Evolutionary conservation across 1,284 basidiomycete species (phyloP).

Genomic region (Rhodotorula sp.): DNA sequence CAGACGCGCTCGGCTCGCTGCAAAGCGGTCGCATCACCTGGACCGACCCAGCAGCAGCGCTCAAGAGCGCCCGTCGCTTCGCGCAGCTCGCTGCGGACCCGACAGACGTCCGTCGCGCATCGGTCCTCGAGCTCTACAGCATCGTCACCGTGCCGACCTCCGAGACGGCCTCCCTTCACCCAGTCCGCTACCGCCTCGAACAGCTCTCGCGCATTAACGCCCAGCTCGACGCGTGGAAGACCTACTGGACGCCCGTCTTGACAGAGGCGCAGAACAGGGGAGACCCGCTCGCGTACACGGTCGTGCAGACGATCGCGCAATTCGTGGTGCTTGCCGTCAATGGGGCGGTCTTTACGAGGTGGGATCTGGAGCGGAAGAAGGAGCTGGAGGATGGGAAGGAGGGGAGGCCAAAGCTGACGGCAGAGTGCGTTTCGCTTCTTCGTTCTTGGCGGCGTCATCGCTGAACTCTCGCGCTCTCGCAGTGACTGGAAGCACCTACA

Average conservation of each 20-base stretch:
- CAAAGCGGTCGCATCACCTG: conserved; percentile 26
- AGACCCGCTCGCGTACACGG: conserved; percentile 36
- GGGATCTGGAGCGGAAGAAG: conserved; percentile 29
- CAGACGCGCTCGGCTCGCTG: conserved; percentile 31
- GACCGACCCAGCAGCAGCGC: conserved; percentile 28
- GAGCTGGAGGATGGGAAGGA: conserved; percentile 30
- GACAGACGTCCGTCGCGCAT: conserved; percentile 31
- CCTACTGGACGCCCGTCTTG: conserved; percentile 33
- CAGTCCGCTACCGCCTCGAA: conserved; percentile 33
- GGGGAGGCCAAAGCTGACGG: conserved; percentile 26
- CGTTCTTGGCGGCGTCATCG: background rate
- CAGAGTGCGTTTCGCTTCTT: conserved; percentile 17
- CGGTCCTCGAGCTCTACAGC: conserved; percentile 32
- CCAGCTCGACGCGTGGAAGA: conserved; percentile 30
- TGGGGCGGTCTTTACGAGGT: conserved; percentile 28
- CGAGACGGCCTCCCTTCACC: conserved; percentile 5
- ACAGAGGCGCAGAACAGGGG: conserved; percentile 23
- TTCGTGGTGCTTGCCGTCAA: conserved; percentile 34
- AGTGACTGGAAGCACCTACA: conserved; percentile 32
- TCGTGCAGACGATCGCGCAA: conserved; percentile 18
- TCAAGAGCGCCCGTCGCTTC: conserved; percentile 21
- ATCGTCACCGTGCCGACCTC: conserved; percentile 28
- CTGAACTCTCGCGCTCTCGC: background rate
- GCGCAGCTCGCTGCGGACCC: conserved; percentile 19
- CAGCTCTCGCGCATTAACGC: conserved; percentile 29